Evolutionary conservation across 495 filamentous ascomycete genomes (phyloP).

Genomic region (Platismatia glauca): DNA sequence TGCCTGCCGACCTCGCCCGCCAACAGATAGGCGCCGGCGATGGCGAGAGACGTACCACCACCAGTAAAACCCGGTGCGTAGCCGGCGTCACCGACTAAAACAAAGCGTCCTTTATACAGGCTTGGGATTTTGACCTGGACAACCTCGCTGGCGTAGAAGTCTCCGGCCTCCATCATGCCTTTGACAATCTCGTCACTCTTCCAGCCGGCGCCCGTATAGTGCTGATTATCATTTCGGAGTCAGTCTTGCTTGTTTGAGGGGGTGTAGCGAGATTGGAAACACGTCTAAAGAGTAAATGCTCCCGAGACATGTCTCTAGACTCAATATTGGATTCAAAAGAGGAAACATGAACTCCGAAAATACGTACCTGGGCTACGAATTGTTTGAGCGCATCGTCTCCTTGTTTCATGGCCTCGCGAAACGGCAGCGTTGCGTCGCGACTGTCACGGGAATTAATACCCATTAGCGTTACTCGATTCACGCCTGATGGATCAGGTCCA

Average conservation of each 20-base stretch:
- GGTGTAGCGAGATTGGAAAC: no score
- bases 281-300: no score
- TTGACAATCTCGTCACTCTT: conserved; percentile 24
- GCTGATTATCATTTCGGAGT: no score
- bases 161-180: conserved; percentile 27
- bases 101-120: conserved; percentile 32
- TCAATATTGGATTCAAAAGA: no score
- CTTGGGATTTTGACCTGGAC: conserved; percentile 37
- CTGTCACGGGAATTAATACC: conserved; percentile 26
- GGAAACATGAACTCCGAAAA: no score
- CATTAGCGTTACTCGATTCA: conserved; percentile 30
- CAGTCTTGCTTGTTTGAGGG: no score
- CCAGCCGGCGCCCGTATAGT: conserved; percentile 38
- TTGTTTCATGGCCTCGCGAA: conserved; percentile 31
- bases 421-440: conserved; percentile 25
- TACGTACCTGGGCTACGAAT: conserved; percentile 31
- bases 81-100: conserved; percentile 36
- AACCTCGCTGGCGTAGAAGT: conserved; percentile 42
- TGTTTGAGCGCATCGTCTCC: conserved; percentile 36
- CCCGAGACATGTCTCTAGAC: no score
- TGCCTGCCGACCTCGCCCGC: conserved; percentile 38
- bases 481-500: conserved; percentile 29
- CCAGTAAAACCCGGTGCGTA: conserved; percentile 35
- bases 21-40: conserved; percentile 41
- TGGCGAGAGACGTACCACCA: conserved; percentile 35